Evolutionary conservation across 208 protist genomes (phyloP), one percentile per base, ranked within the genome.

Genomic region (Trypanosoma congolense): DNA sequence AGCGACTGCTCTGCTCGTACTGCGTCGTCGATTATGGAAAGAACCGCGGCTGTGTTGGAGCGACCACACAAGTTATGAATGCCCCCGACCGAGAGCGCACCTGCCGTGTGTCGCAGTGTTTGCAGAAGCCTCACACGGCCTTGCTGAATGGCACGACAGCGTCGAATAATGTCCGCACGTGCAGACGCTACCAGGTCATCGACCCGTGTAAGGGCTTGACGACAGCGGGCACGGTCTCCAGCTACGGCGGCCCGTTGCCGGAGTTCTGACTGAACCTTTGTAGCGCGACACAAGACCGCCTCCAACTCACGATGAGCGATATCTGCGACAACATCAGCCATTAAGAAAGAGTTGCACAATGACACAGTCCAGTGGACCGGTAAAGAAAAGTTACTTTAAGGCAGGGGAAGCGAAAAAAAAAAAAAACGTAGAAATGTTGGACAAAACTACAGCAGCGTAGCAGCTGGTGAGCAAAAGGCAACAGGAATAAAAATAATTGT

Each of bases 111-210:
- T 48, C 70, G 71, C 6, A 84, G 60, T 24, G 58, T 61, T 52
- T 75, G 61, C 25, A 77, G 56, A 18, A 80, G 33, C 9, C 61
- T 46, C 14, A 36, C 53, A 14, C 77, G 77, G 18, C 49, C 54
- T 6, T 65, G 61, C 36, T 84, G 77, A 43, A 84, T 47, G 14
- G 54, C 53, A 10, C 47, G 24, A 1, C 59, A 73, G 16, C 55
- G 56, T 5, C 47, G 54, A 28, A 80, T 36, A 8, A 77, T 47
- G 12, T 73, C 56, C 4, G 46, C 52, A 18, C 61, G 61, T 21
- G 57, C 56, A 10, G 12, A 18, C 28, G 50, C 52, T n/a, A 30
- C 29, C 19, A 67, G 61, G 10, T 30, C 31, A 35, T 67, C 61
- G 0, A 53, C 52, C 1, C 61, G 52, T 4, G 53, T 51, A 28